Conservation (phyloP, 2,329 filamentous ascomycete species). For the Akanthomyces dipterigenus region DNA sequence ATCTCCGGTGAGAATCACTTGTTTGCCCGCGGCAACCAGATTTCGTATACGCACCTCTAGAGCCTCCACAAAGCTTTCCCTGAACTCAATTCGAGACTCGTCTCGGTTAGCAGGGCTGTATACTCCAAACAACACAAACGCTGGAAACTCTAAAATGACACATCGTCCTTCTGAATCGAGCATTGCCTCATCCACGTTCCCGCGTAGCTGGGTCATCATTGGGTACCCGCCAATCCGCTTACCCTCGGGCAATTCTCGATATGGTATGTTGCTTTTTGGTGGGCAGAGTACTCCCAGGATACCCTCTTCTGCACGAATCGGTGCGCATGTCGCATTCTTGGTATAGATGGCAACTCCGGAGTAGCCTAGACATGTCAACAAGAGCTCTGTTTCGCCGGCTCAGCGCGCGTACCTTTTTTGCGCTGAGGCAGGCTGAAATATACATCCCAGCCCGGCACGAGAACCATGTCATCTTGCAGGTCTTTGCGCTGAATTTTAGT, state of each 20-base stretch:
- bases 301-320: constrained; percentile 90
- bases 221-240: constrained; percentile 89
- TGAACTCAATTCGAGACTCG: constrained; percentile 75
- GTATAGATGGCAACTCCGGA: constrained; percentile 95
- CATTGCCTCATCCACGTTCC: constrained; percentile 57
- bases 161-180: constrained; percentile 91
- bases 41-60: constrained; percentile 83
- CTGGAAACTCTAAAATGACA: constrained; percentile 85
- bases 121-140: constrained; percentile 86
- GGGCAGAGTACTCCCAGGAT: constrained; percentile 73
- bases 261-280: constrained; percentile 63
- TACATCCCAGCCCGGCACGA: constrained; percentile 91
- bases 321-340: constrained; percentile 74
- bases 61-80: constrained; percentile 69
- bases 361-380: constrained; percentile 57
- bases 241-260: constrained; percentile 64
- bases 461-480: constrained; percentile 87
- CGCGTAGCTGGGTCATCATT: constrained; percentile 56
- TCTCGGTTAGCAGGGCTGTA: constrained; percentile 90
- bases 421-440: constrained; percentile 89
- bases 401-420: constrained; percentile 66
- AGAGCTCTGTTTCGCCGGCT: background rate
- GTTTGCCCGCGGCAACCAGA: constrained; percentile 70
- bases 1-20: constrained; percentile 80
- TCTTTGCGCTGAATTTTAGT: constrained; percentile 94